Evolutionary conservation across 108 stramenopile species (phyloP).

Genomic region (Nitzschia sp.): DNA sequence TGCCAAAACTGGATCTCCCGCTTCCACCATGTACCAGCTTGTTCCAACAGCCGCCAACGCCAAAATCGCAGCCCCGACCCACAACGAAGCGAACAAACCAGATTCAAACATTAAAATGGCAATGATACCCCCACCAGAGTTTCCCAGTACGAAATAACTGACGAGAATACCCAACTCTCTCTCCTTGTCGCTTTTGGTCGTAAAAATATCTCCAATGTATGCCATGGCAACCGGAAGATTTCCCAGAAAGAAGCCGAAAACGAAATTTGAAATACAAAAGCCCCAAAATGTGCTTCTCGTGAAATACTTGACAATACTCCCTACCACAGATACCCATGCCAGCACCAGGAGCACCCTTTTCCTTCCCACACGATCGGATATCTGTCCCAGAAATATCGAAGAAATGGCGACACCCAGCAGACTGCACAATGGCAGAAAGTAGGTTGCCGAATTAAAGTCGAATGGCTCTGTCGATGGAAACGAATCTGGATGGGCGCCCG

Average conservation of each 20-base stretch:
- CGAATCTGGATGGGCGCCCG: slow-evolving; percentile 42
- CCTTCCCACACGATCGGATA: slow-evolving; percentile 42
- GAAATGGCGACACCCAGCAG: slow-evolving; percentile 54
- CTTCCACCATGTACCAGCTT: slow-evolving; percentile 40
- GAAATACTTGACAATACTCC: slow-evolving; percentile 43
- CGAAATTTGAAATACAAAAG: slow-evolving; percentile 42
- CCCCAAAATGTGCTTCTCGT: slow-evolving; percentile 44
- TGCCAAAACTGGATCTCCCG: slow-evolving; percentile 24
- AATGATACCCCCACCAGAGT: slow-evolving; percentile 58
- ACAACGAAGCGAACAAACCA: slow-evolving; percentile 51
- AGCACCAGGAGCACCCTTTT: slow-evolving; percentile 31
- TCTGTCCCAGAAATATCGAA: slow-evolving; percentile 33
- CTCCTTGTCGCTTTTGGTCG: slow-evolving; percentile 39
- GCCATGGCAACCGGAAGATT: slow-evolving; percentile 58
- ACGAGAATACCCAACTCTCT: slow-evolving; percentile 42
- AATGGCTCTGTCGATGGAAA: slow-evolving; percentile 49
- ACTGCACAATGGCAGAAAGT: slow-evolving; percentile 48
- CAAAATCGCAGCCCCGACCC: slow-evolving; percentile 41
- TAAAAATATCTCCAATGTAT: slow-evolving; percentile 47
- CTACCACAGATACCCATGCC: slow-evolving; percentile 33
- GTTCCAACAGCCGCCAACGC: slow-evolving; percentile 21
- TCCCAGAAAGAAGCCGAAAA: slow-evolving; percentile 44
- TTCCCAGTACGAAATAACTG: slow-evolving; percentile 44
- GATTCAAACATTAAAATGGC: slow-evolving; percentile 47
- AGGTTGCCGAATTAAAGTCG: slow-evolving; percentile 52